Conservation (phyloP, 768 basidiomycete genomes). For the Boletales sp. region DNA sequence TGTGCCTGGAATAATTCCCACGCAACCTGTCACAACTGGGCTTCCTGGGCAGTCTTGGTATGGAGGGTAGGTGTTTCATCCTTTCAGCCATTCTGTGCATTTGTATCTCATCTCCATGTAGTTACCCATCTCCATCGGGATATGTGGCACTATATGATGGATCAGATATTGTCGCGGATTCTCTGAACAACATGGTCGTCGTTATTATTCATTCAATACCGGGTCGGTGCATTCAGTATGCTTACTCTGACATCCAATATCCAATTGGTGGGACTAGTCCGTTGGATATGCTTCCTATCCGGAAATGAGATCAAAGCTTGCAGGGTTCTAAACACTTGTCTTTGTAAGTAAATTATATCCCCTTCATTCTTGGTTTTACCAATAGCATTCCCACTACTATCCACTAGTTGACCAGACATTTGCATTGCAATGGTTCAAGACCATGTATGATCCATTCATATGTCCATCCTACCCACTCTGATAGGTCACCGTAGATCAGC, state of each 20-base stretch:
- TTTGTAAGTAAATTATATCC: conserved; percentile 20
- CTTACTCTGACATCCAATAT: background rate
- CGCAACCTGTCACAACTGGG: background rate
- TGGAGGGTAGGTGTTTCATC: conserved; percentile 39
- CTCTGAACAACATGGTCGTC: conserved; percentile 21
- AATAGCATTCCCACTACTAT: too few species aligned
- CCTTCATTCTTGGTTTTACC: background rate
- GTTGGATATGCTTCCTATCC: conserved; percentile 30
- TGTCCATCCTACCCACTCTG: background rate
- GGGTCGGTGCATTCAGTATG: conserved; percentile 34
- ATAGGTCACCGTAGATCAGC: conserved; percentile 21
- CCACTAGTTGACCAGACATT: conserved; percentile 33
- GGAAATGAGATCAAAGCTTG: conserved; percentile 26
- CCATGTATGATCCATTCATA: conserved; percentile 17
- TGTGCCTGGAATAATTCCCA: conserved; percentile 5
- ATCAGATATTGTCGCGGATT: conserved; percentile 22
- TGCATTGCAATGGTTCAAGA: conserved; percentile 35
- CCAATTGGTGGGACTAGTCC: background rate
- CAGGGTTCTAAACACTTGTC: conserved; percentile 33
- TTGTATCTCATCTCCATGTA: background rate
- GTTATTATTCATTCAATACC: conserved; percentile 35
- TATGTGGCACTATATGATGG: conserved; percentile 16
- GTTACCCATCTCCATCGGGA: background rate
- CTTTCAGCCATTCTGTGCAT: too few species aligned
- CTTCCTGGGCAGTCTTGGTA: conserved; percentile 34